A percentile compares a stretch with the other conserved stretches of the same genome.
Evolutionary conservation across 2,329 filamentous ascomycete genomes (phyloP).

Genomic region (Aspergillus brunneoviolaceus): DNA sequence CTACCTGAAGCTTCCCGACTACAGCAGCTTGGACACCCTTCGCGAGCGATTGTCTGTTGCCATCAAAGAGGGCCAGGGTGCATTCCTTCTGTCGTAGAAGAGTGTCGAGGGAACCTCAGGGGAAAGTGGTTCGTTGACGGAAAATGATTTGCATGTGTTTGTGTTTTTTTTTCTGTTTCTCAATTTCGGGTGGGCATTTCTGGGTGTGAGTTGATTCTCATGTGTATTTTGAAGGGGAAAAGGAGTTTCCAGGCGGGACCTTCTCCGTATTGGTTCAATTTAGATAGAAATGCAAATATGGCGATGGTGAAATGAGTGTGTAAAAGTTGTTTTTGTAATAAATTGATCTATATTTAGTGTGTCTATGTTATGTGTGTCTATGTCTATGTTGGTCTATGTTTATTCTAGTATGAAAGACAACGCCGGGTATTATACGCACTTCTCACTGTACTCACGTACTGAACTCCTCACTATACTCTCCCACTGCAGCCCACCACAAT

Average conservation of each 20-base stretch:
- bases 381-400: constrained; percentile 7
- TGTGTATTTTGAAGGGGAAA: constrained; percentile 1
- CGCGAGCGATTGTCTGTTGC: constrained; percentile 77
- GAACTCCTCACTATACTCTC: constrained; percentile 3
- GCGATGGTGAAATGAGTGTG: not conserved
- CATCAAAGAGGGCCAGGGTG: constrained; percentile 92
- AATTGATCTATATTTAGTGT: no score
- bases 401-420: not conserved
- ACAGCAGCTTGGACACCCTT: constrained; percentile 75
- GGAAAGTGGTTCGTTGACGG: not conserved
- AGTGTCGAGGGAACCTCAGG: not conserved
- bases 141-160: not conserved
- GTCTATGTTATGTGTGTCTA: not conserved
- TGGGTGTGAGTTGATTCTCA: not conserved
- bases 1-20: constrained; percentile 96
- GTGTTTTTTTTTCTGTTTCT: not conserved
- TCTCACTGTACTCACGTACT: constrained; percentile 2
- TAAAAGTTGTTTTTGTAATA: no score
- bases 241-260: not conserved
- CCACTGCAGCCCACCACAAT: constrained; percentile 2
- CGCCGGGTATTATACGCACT: constrained; percentile 2
- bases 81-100: constrained; percentile 83
- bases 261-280: constrained; percentile 1
- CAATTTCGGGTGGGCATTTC: not conserved
- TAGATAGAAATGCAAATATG: constrained; percentile 9